Percentiles rank a stretch among this genome's conserved stretches.
These are phyloP conservation scores for Saccharomyces pastorianus DNA, from an alignment of 1,139 yeast species.

Conservation along the genomic window DNA sequence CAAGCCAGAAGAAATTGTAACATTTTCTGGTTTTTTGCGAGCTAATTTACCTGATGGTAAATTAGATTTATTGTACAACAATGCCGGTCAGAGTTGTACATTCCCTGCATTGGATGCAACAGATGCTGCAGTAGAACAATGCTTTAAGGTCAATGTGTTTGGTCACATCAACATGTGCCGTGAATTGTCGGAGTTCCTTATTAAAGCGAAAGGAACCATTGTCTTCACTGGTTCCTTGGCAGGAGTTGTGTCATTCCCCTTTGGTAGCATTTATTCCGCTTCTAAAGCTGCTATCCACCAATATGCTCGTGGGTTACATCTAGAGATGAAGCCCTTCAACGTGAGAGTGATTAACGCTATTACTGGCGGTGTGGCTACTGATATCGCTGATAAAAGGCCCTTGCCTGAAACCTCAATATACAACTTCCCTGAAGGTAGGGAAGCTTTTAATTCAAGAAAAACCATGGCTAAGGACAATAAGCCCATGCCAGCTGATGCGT, in stretches of 20 bases:
- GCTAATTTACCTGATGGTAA: conserved; percentile 38
- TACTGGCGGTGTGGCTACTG: conserved; percentile 63
- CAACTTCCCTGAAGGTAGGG: conserved; percentile 43
- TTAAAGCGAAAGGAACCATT: conserved; percentile 61
- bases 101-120: conserved; percentile 63
- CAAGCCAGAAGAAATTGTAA: conserved; percentile 40
- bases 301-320: conserved; percentile 52
- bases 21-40: conserved; percentile 38
- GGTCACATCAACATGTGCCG: conserved; percentile 60
- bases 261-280: conserved; percentile 59
- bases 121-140: conserved; percentile 46
- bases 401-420: conserved; percentile 51
- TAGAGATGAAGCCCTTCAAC: conserved; percentile 66
- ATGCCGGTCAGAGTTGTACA: conserved; percentile 64
- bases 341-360: conserved; percentile 64
- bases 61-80: conserved; percentile 57
- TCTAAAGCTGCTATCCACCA: conserved; percentile 72
- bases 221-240: conserved; percentile 71
- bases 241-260: conserved; percentile 63
- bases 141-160: conserved; percentile 61
- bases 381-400: conserved; percentile 49
- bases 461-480: conserved; percentile 51
- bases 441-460: conserved; percentile 45
- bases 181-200: conserved; percentile 49
- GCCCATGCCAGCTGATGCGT: conserved; percentile 52